Conservation (phyloP, 768 basidiomycete species). For the Pulveroboletus ravenelii region DNA sequence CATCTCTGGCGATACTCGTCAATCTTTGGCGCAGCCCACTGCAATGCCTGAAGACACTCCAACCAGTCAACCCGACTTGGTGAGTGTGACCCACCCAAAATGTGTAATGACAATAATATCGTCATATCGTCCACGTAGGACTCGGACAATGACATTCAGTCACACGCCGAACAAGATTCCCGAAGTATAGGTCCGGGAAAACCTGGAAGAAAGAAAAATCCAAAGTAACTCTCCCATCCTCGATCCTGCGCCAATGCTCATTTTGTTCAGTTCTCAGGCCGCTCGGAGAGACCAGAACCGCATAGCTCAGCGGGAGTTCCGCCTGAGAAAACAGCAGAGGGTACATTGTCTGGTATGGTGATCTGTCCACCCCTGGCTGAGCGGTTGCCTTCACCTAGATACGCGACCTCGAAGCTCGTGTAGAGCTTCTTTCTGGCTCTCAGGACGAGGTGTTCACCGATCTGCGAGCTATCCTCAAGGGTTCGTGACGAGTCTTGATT, state of each 20-base stretch:
- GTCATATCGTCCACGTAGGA: constrained; percentile 37
- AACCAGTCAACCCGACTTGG: constrained; percentile 59
- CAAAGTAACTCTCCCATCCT: constrained; percentile 52
- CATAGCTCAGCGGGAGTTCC: constrained; percentile 91
- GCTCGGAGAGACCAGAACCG: constrained; percentile 86
- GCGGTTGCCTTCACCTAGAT: constrained; percentile 48
- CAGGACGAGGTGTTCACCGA: constrained; percentile 85
- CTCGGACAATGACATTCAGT: constrained; percentile 69
- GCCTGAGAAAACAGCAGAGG: constrained; percentile 86
- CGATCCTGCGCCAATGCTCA: constrained; percentile 12
- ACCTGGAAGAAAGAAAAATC: constrained; percentile 83
- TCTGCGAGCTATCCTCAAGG: constrained; percentile 77
- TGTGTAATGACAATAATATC: constrained; percentile 10
- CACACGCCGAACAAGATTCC: constrained; percentile 30
- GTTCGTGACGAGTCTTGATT: constrained; percentile 31
- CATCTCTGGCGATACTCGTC: neutral
- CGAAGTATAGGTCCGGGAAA: constrained; percentile 24
- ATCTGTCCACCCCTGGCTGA: neutral
- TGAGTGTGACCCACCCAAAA: constrained; percentile 14
- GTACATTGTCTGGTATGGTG: constrained; percentile 33
- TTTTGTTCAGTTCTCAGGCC: constrained; percentile 66
- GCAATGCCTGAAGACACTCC: constrained; percentile 48
- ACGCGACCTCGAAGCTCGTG: constrained; percentile 89
- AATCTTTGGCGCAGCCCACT: constrained; percentile 2
- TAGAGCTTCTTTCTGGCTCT: constrained; percentile 90